These are phyloP conservation scores for Tricholoma flavovirens DNA, from an alignment of 768 basidiomycete species.

Conservation along the genomic window DNA sequence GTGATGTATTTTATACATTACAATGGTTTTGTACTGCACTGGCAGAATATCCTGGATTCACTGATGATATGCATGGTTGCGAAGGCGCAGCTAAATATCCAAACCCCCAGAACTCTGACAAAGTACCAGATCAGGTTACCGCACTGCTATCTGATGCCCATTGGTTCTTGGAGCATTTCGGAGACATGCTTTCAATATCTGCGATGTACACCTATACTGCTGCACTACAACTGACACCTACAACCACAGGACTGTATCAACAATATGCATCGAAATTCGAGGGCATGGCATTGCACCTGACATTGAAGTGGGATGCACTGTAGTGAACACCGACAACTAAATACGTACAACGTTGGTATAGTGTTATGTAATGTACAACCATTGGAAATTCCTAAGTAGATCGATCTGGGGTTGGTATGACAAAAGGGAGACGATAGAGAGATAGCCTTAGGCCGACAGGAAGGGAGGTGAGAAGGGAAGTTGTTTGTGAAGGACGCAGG, in stretches of 20 bases:
- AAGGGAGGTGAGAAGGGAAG: not conserved
- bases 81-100: too few species aligned
- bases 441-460: too few species aligned
- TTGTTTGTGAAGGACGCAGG: not conserved
- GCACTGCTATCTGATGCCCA: not conserved
- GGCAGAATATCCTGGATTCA: too few species aligned
- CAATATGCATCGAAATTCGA: not conserved
- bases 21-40: too few species aligned
- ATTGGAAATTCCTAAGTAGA: not conserved
- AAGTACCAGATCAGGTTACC: too few species aligned
- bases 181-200: not conserved
- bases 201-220: not conserved
- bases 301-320: not conserved
- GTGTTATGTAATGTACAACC: not conserved
- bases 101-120: too few species aligned
- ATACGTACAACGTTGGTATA: not conserved
- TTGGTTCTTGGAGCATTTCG: not conserved
- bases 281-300: not conserved
- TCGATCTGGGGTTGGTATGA: not conserved
- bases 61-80: too few species aligned
- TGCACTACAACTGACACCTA: not conserved
- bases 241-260: not conserved
- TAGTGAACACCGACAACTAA: not conserved
- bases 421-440: not conserved
- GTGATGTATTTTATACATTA: too few species aligned